phyloP scores from a whole-genome alignment of 2,329 filamentous ascomycete genomes.

The Talaromyces sp. region DNA sequence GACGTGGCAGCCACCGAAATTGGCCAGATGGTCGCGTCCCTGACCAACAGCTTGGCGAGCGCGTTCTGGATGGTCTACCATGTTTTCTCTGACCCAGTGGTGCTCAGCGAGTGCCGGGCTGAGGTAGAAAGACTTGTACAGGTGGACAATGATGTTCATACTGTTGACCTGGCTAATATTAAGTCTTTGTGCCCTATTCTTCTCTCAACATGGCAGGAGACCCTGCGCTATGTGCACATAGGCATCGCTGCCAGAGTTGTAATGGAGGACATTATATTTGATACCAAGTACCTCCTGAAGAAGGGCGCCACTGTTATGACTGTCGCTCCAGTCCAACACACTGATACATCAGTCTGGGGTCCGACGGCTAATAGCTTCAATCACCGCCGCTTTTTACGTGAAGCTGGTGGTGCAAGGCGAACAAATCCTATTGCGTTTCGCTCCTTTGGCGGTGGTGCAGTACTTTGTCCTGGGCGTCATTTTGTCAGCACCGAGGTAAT shows the following conservation, averaged over 20 bases:
- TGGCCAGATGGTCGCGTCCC: background rate
- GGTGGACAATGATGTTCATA: background rate
- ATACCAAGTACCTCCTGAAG: background rate
- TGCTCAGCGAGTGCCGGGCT: background rate
- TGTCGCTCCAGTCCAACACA: background rate
- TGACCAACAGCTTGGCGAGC: background rate
- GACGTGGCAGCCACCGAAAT: conserved; percentile 1
- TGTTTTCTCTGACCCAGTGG: background rate
- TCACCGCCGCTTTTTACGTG: background rate
- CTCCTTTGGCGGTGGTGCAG: background rate
- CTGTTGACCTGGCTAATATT: background rate
- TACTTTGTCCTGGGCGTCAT: background rate
- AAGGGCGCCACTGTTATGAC: background rate
- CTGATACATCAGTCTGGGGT: background rate
- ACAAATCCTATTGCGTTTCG: background rate
- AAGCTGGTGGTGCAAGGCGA: background rate
- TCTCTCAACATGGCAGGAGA: background rate
- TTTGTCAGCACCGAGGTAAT: background rate
- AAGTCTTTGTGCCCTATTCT: background rate
- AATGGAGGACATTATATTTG: background rate
- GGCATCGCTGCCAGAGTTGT: background rate
- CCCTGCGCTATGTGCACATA: background rate
- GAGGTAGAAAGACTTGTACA: background rate
- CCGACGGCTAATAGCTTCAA: background rate
- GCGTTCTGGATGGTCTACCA: conserved; percentile 1